These are phyloP conservation scores for Saxispiralis lemnorum DNA, from an alignment of 495 filamentous ascomycete genomes.

Conservation along the genomic window DNA sequence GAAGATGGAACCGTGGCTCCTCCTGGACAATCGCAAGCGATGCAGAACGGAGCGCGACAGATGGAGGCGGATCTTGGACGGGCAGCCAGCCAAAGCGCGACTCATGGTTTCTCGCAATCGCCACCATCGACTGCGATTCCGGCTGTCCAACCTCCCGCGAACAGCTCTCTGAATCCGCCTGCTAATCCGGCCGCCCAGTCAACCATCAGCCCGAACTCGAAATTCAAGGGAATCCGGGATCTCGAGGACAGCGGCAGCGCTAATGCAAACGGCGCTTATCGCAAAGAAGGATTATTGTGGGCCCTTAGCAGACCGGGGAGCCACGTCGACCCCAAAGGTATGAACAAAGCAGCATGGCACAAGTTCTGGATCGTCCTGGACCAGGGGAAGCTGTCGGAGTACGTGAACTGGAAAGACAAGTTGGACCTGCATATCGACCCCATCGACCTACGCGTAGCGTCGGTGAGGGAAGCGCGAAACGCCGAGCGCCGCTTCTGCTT, in stretches of 20 bases:
- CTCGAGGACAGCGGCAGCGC: constrained; percentile 46
- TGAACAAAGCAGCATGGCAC: constrained; percentile 97
- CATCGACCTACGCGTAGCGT: constrained; percentile 91
- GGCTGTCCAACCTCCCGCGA: constrained; percentile 5
- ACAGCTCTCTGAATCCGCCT: constrained; percentile 3
- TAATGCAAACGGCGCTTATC: constrained; percentile 33
- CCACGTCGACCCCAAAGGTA: constrained; percentile 80
- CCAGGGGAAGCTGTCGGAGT: constrained; percentile 88
- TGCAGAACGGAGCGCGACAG: constrained; percentile 1
- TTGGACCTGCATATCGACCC: constrained; percentile 95
- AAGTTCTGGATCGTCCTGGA: constrained; percentile 99
- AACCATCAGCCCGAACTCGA: constrained; percentile 35
- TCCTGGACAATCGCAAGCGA: constrained; percentile 5
- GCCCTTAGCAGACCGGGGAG: constrained; percentile 82
- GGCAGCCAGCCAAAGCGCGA: background rate
- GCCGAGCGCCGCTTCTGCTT: constrained; percentile 94
- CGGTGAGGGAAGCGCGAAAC: constrained; percentile 85
- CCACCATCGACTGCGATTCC: constrained; percentile 7
- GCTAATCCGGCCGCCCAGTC: background rate
- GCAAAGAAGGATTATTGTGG: constrained; percentile 91
- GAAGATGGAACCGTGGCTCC: constrained; percentile 10
- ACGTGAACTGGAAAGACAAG: constrained; percentile 98
- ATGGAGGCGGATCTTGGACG: constrained; percentile 4
- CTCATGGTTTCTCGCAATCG: constrained; percentile 5
- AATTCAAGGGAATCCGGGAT: constrained; percentile 78